Evolutionary conservation across 164 flowering plant genomes (phyloP).

Genomic region (Echeveria elegans): DNA sequence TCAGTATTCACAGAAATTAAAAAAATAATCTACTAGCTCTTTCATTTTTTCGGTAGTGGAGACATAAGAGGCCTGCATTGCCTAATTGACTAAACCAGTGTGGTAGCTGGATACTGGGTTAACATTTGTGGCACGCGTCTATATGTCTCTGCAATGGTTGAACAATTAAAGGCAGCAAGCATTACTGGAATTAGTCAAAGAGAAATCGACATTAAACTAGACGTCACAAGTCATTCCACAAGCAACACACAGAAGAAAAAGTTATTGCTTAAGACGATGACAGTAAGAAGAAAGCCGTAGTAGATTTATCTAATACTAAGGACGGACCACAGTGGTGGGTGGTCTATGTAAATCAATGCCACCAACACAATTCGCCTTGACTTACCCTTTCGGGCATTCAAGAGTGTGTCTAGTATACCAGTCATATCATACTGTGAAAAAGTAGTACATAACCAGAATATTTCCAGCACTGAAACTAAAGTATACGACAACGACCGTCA

Average conservation of each 20-base stretch:
- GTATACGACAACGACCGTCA: not conserved
- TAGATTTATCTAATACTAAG: not conserved
- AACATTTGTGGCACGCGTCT: not conserved
- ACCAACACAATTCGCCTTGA: not conserved
- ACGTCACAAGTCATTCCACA: not conserved
- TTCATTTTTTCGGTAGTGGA: not conserved
- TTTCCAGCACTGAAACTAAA: not conserved
- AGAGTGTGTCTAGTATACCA: not conserved
- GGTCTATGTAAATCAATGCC: not conserved
- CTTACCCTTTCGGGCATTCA: not conserved
- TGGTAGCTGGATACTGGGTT: not conserved
- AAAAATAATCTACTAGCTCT: not conserved
- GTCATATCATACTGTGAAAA: not conserved
- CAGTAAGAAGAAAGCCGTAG: not conserved
- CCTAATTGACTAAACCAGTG: not conserved
- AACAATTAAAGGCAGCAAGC: not conserved
- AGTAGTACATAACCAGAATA: not conserved
- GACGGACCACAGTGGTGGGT: not conserved
- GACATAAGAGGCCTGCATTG: not conserved
- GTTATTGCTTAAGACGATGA: not conserved
- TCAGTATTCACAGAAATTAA: too few relatives aligned
- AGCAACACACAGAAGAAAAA: not conserved
- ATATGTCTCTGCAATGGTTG: not conserved
- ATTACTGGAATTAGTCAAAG: not conserved
- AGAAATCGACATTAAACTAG: too few relatives aligned